Conservation (phyloP, 2,329 filamentous ascomycete genomes). For the Aspergillus ruber region DNA sequence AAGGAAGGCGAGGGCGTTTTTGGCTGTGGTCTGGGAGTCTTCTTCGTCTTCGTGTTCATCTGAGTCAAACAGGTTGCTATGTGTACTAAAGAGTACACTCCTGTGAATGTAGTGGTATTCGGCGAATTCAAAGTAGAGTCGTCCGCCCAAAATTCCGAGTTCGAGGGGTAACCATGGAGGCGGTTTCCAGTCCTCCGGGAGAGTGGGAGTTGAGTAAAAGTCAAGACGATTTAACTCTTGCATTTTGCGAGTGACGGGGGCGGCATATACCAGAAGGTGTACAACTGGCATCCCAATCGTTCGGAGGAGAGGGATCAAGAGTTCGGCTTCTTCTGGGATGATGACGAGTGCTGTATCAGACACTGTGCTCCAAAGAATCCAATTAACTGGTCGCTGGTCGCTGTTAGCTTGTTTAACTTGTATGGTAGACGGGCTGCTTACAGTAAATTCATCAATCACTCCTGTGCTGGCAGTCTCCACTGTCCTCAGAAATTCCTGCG, state of each 20-base stretch:
- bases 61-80: neutral
- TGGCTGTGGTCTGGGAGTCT: constrained; percentile 14
- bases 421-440: constrained; percentile 1
- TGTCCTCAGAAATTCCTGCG: constrained; percentile 8
- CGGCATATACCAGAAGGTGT: constrained; percentile 52
- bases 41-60: neutral
- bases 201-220: constrained; percentile 48
- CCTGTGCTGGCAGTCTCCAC: constrained; percentile 4
- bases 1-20: constrained; percentile 21
- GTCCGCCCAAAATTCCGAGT: constrained; percentile 54
- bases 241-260: constrained; percentile 57
- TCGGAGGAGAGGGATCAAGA: constrained; percentile 44
- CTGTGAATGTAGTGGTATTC: constrained; percentile 13
- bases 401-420: neutral
- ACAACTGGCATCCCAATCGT: constrained; percentile 12
- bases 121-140: constrained; percentile 45
- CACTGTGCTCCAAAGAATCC: constrained; percentile 52
- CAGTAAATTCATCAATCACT: constrained; percentile 7
- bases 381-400: constrained; percentile 42
- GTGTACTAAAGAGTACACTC: neutral
- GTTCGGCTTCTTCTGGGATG: constrained; percentile 58
- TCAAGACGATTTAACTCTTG: constrained; percentile 49
- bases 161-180: constrained; percentile 54
- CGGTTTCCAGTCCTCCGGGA: constrained; percentile 35
- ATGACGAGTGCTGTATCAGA: constrained; percentile 50